phyloP scores from a whole-genome alignment of 2,329 filamentous ascomycete genomes.

The Bipolaris victoriae region DNA sequence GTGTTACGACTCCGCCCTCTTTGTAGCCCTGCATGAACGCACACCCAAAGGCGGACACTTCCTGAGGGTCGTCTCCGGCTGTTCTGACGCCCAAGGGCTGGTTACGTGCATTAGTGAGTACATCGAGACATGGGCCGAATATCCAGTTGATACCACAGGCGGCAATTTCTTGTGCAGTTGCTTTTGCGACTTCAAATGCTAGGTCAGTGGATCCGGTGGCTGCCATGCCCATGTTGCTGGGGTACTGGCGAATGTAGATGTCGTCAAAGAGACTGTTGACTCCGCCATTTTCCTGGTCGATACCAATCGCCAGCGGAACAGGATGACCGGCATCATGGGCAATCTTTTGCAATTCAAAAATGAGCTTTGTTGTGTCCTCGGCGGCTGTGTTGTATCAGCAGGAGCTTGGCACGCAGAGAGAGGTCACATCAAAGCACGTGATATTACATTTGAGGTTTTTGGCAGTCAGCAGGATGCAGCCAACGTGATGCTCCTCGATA shows the following conservation, averaged over 20 bases:
- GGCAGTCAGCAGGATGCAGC: constrained; percentile 82
- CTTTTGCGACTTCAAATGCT: constrained; percentile 88
- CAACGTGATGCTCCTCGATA: constrained; percentile 84
- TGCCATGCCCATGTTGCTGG: constrained; percentile 95
- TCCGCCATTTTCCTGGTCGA: constrained; percentile 97
- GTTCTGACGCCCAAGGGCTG: constrained; percentile 90
- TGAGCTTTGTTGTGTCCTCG: constrained; percentile 83
- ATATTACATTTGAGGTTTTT: constrained; percentile 81
- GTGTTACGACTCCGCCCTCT: constrained; percentile 84
- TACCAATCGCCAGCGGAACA: constrained; percentile 83
- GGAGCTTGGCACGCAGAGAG: constrained; percentile 11
- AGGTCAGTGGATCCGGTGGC: constrained; percentile 85
- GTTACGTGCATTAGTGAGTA: constrained; percentile 89
- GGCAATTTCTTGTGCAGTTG: constrained; percentile 88
- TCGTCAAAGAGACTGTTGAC: constrained; percentile 97
- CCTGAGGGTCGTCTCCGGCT: constrained; percentile 89
- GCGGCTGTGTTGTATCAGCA: constrained; percentile 67
- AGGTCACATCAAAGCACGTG: constrained; percentile 14
- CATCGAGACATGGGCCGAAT: constrained; percentile 90
- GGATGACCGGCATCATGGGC: constrained; percentile 89
- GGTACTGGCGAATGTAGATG: constrained; percentile 94
- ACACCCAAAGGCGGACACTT: constrained; percentile 90
- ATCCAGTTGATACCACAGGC: constrained; percentile 97
- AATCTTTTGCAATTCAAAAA: constrained; percentile 90
- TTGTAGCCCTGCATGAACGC: constrained; percentile 92